phyloP scores from a whole-genome alignment of 495 filamentous ascomycete species.

The Trichocladium uniseriatum region DNA sequence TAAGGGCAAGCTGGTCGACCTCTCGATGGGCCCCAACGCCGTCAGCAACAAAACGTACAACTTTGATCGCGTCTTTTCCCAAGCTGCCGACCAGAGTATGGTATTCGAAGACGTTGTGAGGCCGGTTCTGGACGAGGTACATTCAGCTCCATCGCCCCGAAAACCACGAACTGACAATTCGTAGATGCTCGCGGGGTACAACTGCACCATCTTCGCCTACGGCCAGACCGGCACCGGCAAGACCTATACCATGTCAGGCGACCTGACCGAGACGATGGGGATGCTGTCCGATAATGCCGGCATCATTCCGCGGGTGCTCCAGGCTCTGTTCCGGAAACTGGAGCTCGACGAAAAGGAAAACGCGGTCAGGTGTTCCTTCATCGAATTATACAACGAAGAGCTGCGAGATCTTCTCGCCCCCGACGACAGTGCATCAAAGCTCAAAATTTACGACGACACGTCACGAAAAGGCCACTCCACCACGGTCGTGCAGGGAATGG shows the following conservation, averaged over 20 bases:
- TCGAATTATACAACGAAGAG: slow-evolving; percentile 97
- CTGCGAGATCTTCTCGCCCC: slow-evolving; percentile 74
- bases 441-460: slow-evolving; percentile 93
- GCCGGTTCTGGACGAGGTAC: slow-evolving; percentile 85
- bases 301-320: slow-evolving; percentile 83
- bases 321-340: slow-evolving; percentile 76
- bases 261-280: slow-evolving; percentile 80
- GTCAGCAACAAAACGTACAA: slow-evolving; percentile 93
- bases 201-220: slow-evolving; percentile 98
- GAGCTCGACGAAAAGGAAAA: slow-evolving; percentile 70
- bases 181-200: slow-evolving; percentile 91
- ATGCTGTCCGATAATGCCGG: slow-evolving; percentile 84
- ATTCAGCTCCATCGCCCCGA: slow-evolving; percentile 8
- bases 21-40: slow-evolving; percentile 87
- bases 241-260: slow-evolving; percentile 98
- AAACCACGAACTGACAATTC: background rate
- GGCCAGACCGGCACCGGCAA: slow-evolving; percentile 97
- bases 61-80: slow-evolving; percentile 95
- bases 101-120: slow-evolving; percentile 90
- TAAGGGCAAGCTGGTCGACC: slow-evolving; percentile 69
- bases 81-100: slow-evolving; percentile 85
- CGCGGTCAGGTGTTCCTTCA: slow-evolving; percentile 95
- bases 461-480: slow-evolving; percentile 67
- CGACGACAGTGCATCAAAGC: slow-evolving; percentile 76
- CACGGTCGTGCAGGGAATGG: slow-evolving; percentile 93